phyloP scores from a whole-genome alignment of 129 eudicot species.

The Centaurea solstitialis region DNA sequence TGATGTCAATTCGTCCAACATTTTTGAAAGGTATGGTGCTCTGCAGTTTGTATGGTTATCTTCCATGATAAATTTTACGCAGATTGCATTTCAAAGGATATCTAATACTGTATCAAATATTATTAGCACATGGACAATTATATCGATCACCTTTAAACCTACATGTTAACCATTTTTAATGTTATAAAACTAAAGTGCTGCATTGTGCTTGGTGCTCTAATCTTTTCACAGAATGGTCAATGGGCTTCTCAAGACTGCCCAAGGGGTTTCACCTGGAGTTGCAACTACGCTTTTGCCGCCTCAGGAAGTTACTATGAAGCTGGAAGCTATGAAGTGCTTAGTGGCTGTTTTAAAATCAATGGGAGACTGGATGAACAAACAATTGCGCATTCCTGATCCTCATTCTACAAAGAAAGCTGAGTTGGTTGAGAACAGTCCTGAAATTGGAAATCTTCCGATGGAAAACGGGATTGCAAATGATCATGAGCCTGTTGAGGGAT shows the following conservation, averaged over 20 bases:
- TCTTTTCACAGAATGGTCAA: slow-evolving; percentile 79
- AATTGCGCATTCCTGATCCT: slow-evolving; percentile 82
- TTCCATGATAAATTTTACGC: neutral
- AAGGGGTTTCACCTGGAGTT: slow-evolving; percentile 95
- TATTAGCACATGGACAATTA: slow-evolving; percentile 6
- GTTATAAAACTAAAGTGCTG: neutral
- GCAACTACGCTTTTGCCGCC: slow-evolving; percentile 84
- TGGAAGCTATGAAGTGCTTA: slow-evolving; percentile 93
- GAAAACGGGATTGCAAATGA: slow-evolving; percentile 53
- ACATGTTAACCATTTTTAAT: neutral
- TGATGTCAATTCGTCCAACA: slow-evolving; percentile 97
- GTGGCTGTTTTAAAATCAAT: slow-evolving; percentile 82
- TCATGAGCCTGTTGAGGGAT: slow-evolving; percentile 65
- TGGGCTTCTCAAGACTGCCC: slow-evolving; percentile 98
- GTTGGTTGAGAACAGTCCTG: slow-evolving; percentile 47
- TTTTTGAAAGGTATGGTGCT: slow-evolving; percentile 83
- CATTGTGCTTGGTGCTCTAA: neutral
- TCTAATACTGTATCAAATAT: neutral
- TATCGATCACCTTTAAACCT: slow-evolving; percentile 10
- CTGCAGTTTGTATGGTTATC: neutral
- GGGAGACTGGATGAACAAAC: slow-evolving; percentile 99
- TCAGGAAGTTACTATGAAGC: slow-evolving; percentile 74
- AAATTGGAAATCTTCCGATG: slow-evolving; percentile 42
- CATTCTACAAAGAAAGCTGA: slow-evolving; percentile 58
- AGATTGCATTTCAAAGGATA: neutral